A percentile compares a stretch with the other conserved stretches of the same genome.
phyloP scores from a whole-genome alignment of 495 filamentous ascomycete species.

The Arthonia radiata region DNA sequence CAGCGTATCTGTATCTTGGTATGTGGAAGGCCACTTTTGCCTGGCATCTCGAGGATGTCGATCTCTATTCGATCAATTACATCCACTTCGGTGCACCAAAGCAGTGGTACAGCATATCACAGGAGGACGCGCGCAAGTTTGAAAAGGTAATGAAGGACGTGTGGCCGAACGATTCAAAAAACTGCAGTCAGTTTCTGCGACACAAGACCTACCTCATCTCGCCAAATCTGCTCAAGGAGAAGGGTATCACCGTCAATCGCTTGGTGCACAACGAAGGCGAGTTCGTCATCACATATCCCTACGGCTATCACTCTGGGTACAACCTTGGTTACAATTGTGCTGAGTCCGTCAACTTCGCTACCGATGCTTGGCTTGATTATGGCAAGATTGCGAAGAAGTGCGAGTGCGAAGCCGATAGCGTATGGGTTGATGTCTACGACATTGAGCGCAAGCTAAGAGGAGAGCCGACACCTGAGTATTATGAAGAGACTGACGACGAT shows the following conservation, averaged over 20 bases:
- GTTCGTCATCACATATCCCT: slow-evolving; percentile 96
- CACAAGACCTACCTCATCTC: slow-evolving; percentile 99
- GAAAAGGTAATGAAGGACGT: slow-evolving; percentile 83
- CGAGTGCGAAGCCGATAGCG: slow-evolving; percentile 82
- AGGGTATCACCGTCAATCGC: slow-evolving; percentile 84
- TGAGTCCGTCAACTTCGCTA: slow-evolving; percentile 95
- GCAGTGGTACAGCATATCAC: slow-evolving; percentile 98
- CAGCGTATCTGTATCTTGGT: slow-evolving; percentile 90
- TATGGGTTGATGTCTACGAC: slow-evolving; percentile 91
- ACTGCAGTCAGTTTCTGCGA: slow-evolving; percentile 83
- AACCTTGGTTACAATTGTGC: slow-evolving; percentile 98
- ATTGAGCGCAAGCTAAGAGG: slow-evolving; percentile 86
- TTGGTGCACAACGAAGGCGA: slow-evolving; percentile 92
- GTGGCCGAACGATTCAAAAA: slow-evolving; percentile 91
- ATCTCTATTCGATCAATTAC: slow-evolving; percentile 98
- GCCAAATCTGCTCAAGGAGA: slow-evolving; percentile 60
- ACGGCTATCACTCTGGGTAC: slow-evolving; percentile 95
- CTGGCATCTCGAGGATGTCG: slow-evolving; percentile 96
- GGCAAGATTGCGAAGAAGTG: slow-evolving; percentile 96
- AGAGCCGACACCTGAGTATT: slow-evolving; percentile 71
- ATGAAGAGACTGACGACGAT: slow-evolving; percentile 55
- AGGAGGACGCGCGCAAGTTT: slow-evolving; percentile 80
- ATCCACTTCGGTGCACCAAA: slow-evolving; percentile 97
- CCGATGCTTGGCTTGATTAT: slow-evolving; percentile 80
- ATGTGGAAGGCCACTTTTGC: slow-evolving; percentile 99